Percentiles rank a stretch among this genome's conserved stretches.
Evolutionary conservation across 2,329 filamentous ascomycete species (phyloP).

Genomic region (Capronia americana): DNA sequence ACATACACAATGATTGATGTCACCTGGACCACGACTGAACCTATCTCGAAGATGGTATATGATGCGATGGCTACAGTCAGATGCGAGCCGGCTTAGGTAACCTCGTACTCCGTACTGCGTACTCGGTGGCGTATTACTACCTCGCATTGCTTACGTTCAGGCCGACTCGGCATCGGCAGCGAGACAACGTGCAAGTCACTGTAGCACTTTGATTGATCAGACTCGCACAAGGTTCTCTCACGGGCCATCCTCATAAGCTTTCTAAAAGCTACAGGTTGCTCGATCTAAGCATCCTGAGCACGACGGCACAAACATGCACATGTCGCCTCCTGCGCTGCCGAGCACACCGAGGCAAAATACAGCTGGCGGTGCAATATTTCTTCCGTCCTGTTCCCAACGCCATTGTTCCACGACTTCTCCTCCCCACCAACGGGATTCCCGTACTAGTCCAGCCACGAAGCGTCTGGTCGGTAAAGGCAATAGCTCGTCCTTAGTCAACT

Average conservation of each 20-base stretch:
- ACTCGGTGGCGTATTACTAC: too few relatives aligned
- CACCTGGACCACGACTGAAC: background rate
- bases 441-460: background rate
- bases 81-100: background rate
- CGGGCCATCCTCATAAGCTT: background rate
- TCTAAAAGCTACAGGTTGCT: background rate
- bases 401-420: background rate
- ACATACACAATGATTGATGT: background rate
- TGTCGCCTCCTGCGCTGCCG: background rate
- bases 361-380: slow-evolving; percentile 3
- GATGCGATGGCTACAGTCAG: background rate
- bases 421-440: background rate
- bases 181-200: background rate
- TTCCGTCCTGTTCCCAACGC: slow-evolving; percentile 2
- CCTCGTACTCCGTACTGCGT: background rate
- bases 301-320: slow-evolving; percentile 3
- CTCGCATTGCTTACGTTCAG: background rate
- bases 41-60: background rate
- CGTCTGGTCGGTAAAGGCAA: background rate
- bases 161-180: background rate
- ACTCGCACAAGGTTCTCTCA: background rate
- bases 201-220: background rate
- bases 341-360: background rate
- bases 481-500: background rate
- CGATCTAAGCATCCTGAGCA: background rate